Evolutionary conservation across 257 asterid genomes (phyloP).

Genomic region (Plantago elongata): DNA sequence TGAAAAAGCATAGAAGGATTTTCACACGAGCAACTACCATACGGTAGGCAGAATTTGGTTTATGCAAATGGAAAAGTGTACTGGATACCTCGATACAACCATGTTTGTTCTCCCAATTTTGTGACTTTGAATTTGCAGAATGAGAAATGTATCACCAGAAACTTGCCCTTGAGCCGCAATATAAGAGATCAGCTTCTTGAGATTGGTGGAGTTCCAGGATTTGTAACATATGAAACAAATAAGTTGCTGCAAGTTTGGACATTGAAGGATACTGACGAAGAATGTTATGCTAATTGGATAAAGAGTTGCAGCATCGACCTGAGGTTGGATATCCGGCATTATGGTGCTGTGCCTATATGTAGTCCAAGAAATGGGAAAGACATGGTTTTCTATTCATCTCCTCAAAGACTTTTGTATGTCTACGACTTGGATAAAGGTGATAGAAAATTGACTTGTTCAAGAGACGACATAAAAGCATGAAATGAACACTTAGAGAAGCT

Average conservation of each 20-base stretch:
- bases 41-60: neutral
- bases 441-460: slow-evolving; percentile 20
- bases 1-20: neutral
- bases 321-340: slow-evolving; percentile 1
- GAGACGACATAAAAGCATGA: neutral
- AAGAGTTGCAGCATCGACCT: slow-evolving; percentile 22
- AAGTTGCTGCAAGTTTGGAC: neutral
- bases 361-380: slow-evolving; percentile 20
- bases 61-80: neutral
- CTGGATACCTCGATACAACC: neutral
- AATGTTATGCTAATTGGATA: slow-evolving; percentile 18
- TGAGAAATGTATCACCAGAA: neutral
- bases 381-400: slow-evolving; percentile 16
- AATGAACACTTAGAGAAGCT: slow-evolving; percentile 4
- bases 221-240: neutral
- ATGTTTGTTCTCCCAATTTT: neutral
- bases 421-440: slow-evolving; percentile 22
- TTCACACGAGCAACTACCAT: neutral
- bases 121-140: neutral
- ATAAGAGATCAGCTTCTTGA: neutral
- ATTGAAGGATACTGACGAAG: neutral
- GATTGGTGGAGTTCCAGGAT: neutral
- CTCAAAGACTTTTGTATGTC: slow-evolving; percentile 8
- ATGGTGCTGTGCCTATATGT: slow-evolving; percentile 22
- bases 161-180: neutral